Percentiles rank a stretch among this genome's conserved stretches.
Conservation (phyloP, 179 eudicot genomes). For the Spergularia azorica region DNA sequence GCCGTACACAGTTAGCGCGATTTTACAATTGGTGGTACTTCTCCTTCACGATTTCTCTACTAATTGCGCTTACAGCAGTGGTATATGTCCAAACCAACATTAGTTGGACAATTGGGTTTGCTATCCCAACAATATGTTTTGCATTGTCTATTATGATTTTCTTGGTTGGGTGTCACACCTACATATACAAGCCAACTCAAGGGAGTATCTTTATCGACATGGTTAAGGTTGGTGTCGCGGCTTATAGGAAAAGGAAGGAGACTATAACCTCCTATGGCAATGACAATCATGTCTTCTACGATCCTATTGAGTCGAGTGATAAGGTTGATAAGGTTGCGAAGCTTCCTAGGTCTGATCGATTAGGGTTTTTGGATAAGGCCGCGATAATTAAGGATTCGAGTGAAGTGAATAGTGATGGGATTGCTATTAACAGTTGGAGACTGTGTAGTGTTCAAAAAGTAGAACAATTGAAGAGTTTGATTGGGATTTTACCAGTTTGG, state of each 20-base stretch:
- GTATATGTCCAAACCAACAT: slow-evolving; percentile 41
- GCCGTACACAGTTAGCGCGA: slow-evolving; percentile 24
- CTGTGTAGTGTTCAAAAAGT: slow-evolving; percentile 42
- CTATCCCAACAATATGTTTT: slow-evolving; percentile 37
- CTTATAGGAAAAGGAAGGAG: slow-evolving; percentile 30
- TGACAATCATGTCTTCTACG: slow-evolving; percentile 10
- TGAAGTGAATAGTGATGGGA: slow-evolving; percentile 24
- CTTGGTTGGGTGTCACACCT: slow-evolving; percentile 30
- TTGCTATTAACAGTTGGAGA: slow-evolving; percentile 28
- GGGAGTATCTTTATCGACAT: slow-evolving; percentile 43
- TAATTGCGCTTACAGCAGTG: slow-evolving; percentile 35
- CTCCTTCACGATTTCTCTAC: slow-evolving; percentile 37
- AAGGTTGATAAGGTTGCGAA: background rate
- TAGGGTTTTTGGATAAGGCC: slow-evolving; percentile 39
- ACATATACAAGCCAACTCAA: slow-evolving; percentile 33
- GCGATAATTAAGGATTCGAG: slow-evolving; percentile 20
- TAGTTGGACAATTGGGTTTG: slow-evolving; percentile 42
- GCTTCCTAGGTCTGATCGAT: slow-evolving; percentile 26
- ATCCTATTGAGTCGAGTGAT: slow-evolving; percentile 22
- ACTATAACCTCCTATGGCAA: background rate
- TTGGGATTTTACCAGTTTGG: slow-evolving; percentile 43
- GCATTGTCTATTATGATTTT: slow-evolving; percentile 24
- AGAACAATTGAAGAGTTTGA: slow-evolving; percentile 35
- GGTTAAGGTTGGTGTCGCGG: slow-evolving; percentile 32
- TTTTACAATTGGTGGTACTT: slow-evolving; percentile 51